Evolutionary conservation across 2,329 filamentous ascomycete genomes (phyloP).

Genomic region (Fusarium sp.): DNA sequence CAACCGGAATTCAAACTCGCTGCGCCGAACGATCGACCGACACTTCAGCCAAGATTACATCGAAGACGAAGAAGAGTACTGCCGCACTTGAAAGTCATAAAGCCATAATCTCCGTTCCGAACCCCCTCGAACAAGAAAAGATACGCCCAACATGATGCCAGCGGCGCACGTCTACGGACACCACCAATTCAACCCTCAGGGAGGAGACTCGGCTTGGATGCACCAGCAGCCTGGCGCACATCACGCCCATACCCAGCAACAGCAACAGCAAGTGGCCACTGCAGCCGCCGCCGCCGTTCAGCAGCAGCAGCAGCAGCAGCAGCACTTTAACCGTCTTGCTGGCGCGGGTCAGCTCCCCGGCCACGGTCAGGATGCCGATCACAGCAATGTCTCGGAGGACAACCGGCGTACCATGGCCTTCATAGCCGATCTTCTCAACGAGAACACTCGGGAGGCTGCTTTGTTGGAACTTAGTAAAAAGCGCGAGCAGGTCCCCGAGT

Average conservation of each 20-base stretch:
- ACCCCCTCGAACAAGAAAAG: slow-evolving; percentile 26
- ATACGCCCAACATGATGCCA: slow-evolving; percentile 66
- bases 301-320: slow-evolving; percentile 64
- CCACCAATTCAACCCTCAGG: slow-evolving; percentile 73
- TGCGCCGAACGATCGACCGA: slow-evolving; percentile 27
- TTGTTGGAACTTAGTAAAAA: slow-evolving; percentile 98
- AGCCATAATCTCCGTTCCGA: not conserved
- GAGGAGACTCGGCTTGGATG: slow-evolving; percentile 72
- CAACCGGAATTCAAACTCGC: slow-evolving; percentile 21
- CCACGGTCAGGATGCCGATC: slow-evolving; percentile 65
- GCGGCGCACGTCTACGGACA: slow-evolving; percentile 75
- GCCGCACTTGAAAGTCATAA: not conserved
- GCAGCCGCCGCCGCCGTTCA: slow-evolving; percentile 64
- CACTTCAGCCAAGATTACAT: slow-evolving; percentile 3
- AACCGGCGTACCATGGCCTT: slow-evolving; percentile 92
- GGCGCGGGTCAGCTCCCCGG: slow-evolving; percentile 56
- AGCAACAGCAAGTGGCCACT: slow-evolving; percentile 54
- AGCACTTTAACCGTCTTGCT: slow-evolving; percentile 80
- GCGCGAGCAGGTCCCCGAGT: slow-evolving; percentile 95
- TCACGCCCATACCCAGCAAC: slow-evolving; percentile 69
- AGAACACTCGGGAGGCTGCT: slow-evolving; percentile 87
- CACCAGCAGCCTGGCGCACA: slow-evolving; percentile 70
- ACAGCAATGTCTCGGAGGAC: slow-evolving; percentile 85
- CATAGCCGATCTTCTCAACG: slow-evolving; percentile 91
- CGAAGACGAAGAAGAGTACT: not conserved